These are phyloP conservation scores for Claviceps pusilla DNA, from an alignment of 2,329 filamentous ascomycete genomes.

Conservation along the genomic window DNA sequence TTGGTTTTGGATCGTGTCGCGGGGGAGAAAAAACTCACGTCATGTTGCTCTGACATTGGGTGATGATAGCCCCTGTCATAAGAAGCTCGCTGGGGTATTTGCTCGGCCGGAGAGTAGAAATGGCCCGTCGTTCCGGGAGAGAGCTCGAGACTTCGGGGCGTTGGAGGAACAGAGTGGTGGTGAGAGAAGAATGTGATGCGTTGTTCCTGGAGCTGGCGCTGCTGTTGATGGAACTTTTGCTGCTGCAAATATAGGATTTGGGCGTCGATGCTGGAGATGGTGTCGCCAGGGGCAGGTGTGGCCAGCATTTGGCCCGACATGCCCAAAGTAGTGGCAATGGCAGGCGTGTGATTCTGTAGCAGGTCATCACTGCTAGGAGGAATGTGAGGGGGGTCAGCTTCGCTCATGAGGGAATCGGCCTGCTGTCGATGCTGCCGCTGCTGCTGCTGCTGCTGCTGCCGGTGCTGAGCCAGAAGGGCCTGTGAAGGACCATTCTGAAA, in stretches of 20 bases:
- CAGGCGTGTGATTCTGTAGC: slow-evolving; percentile 29
- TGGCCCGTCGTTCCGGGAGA: slow-evolving; percentile 41
- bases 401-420: slow-evolving; percentile 22
- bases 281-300: slow-evolving; percentile 28
- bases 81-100: slow-evolving; percentile 39
- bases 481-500: slow-evolving; percentile 30
- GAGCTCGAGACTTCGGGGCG: slow-evolving; percentile 67
- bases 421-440: slow-evolving; percentile 9
- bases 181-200: slow-evolving; percentile 39
- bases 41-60: slow-evolving; percentile 53
- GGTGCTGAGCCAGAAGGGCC: slow-evolving; percentile 16
- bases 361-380: slow-evolving; percentile 19
- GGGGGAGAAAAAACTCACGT: slow-evolving; percentile 26
- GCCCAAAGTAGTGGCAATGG: slow-evolving; percentile 31
- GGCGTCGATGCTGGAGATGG: slow-evolving; percentile 45
- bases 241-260: slow-evolving; percentile 53
- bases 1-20: too few species aligned
- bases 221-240: slow-evolving; percentile 46
- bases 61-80: slow-evolving; percentile 51
- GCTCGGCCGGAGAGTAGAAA: slow-evolving; percentile 44
- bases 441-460: slow-evolving; percentile 9
- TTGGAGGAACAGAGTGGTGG: slow-evolving; percentile 55
- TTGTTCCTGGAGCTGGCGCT: slow-evolving; percentile 43
- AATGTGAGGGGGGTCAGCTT: slow-evolving; percentile 16
- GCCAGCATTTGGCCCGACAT: slow-evolving; percentile 32